These are phyloP conservation scores for Monilinia aucupariae DNA, from an alignment of 2,329 filamentous ascomycete genomes.

Conservation along the genomic window DNA sequence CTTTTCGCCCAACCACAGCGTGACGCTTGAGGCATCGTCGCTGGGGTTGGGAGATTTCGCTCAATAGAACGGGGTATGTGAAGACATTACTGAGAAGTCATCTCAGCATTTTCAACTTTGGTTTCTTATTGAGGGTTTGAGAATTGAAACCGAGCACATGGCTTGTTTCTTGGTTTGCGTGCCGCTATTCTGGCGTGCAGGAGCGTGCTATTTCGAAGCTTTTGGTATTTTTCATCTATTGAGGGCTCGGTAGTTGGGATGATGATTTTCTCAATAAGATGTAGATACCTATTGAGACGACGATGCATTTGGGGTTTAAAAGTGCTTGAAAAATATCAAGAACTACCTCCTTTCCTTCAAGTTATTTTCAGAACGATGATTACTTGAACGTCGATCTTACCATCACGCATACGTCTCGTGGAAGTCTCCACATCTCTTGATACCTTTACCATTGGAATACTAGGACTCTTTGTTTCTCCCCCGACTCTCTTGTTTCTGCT, in stretches of 20 bases:
- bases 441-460: neutral
- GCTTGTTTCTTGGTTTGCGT: neutral
- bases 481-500: neutral
- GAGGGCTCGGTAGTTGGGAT: neutral
- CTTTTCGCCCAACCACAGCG: neutral
- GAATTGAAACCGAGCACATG: neutral
- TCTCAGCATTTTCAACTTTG: neutral
- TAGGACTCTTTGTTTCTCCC: neutral
- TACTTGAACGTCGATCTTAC: neutral
- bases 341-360: neutral
- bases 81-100: neutral
- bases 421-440: neutral
- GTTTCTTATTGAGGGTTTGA: conserved; percentile 11
- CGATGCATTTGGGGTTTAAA: neutral
- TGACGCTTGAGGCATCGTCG: neutral
- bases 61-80: neutral
- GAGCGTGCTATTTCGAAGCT: neutral
- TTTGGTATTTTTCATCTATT: neutral
- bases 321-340: neutral
- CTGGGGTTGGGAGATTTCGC: neutral
- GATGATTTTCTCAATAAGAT: too few species aligned
- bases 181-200: neutral
- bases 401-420: neutral
- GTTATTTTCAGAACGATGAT: neutral
- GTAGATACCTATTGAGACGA: neutral